A percentile compares a stretch with the other conserved stretches of the same genome.
Evolutionary conservation across 257 asterid genomes (phyloP).

Genomic region (Jasminum sambac): DNA sequence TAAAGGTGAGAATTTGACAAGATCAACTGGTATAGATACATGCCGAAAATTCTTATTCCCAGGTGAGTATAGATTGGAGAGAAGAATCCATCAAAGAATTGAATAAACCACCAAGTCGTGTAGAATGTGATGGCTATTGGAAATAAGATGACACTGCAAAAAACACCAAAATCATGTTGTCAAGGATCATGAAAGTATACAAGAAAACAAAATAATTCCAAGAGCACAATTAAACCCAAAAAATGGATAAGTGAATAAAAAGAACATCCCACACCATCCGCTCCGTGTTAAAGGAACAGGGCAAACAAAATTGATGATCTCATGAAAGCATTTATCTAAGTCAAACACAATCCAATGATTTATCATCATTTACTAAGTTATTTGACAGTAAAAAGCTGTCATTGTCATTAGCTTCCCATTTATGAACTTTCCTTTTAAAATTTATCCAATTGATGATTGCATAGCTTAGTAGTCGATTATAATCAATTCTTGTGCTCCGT

Average conservation of each 20-base stretch:
- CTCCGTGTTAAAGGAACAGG: not conserved
- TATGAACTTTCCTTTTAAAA: not conserved
- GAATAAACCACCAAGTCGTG: constrained; percentile 77
- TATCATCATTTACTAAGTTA: not conserved
- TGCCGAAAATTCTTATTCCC: constrained; percentile 73
- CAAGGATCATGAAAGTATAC: not conserved
- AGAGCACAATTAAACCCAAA: not conserved
- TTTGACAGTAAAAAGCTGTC: not conserved
- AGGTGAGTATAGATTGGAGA: constrained; percentile 68
- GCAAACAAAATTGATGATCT: not conserved
- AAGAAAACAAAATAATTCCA: constrained; percentile 2
- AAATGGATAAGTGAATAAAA: not conserved
- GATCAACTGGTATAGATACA: constrained; percentile 21
- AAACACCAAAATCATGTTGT: constrained; percentile 11
- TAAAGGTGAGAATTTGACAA: not conserved
- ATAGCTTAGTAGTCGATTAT: not conserved
- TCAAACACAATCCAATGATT: not conserved
- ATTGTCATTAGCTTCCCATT: not conserved
- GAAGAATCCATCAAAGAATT: constrained; percentile 82
- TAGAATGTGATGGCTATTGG: constrained; percentile 85
- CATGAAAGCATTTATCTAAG: not conserved
- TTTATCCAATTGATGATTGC: not conserved
- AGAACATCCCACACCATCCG: not conserved
- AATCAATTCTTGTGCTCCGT: not conserved
- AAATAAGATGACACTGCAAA: constrained; percentile 73